These are phyloP conservation scores for Athelia sp. DNA, from an alignment of 1,284 basidiomycete genomes.

Conservation along the genomic window DNA sequence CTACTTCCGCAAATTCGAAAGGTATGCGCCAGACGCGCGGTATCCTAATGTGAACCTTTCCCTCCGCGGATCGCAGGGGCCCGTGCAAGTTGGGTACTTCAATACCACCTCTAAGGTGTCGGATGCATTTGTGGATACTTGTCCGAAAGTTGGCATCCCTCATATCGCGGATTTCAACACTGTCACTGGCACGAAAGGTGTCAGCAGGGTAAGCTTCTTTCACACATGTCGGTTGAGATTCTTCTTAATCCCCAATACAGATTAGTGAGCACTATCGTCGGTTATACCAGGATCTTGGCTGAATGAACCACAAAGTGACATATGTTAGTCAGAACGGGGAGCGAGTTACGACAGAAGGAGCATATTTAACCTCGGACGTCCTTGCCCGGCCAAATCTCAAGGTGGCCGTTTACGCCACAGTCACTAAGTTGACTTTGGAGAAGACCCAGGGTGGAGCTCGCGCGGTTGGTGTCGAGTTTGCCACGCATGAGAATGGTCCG, in stretches of 20 bases:
- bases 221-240: too few relatives aligned
- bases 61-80: constrained; percentile 43
- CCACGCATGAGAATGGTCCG: constrained; percentile 25
- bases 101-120: constrained; percentile 28
- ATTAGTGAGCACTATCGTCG: constrained; percentile 19
- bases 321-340: constrained; percentile 45
- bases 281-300: neutral
- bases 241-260: too few relatives aligned
- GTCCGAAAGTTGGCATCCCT: constrained; percentile 43
- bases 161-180: constrained; percentile 48
- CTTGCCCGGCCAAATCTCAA: constrained; percentile 58
- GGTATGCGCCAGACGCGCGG: constrained; percentile 38
- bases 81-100: constrained; percentile 43
- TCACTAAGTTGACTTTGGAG: constrained; percentile 58
- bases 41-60: constrained; percentile 42
- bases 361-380: constrained; percentile 60
- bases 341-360: constrained; percentile 58
- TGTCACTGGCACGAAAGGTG: constrained; percentile 42
- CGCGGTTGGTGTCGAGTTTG: constrained; percentile 60
- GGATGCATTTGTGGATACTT: constrained; percentile 35
- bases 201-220: constrained; percentile 39
- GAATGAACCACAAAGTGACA: constrained; percentile 41
- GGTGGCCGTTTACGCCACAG: constrained; percentile 47
- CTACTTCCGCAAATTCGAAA: constrained; percentile 61
- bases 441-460: constrained; percentile 32